Conservation (phyloP, 2,329 filamentous ascomycete species). For the Alternaria brassicae region DNA sequence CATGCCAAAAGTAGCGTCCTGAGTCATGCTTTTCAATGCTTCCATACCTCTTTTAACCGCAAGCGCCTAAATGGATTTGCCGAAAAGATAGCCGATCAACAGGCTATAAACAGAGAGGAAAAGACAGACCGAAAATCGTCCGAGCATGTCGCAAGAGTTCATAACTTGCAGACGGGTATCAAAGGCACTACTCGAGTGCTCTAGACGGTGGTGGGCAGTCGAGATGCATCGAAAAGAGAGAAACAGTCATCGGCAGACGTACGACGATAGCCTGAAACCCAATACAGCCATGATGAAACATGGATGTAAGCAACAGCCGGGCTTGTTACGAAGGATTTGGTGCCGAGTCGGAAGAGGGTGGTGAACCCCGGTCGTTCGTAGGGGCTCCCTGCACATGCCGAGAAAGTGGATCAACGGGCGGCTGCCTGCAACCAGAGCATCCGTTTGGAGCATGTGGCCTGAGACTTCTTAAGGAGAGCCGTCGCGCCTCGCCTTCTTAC, state of each 20-base stretch:
- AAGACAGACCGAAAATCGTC: constrained; percentile 3
- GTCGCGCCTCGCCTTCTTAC: constrained; percentile 50
- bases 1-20: neutral
- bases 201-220: neutral
- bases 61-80: constrained; percentile 6
- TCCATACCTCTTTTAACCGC: constrained; percentile 2
- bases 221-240: constrained; percentile 8
- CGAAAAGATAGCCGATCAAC: constrained; percentile 2
- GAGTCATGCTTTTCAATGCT: constrained; percentile 17
- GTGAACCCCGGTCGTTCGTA: constrained; percentile 42
- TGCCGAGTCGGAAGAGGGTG: constrained; percentile 37
- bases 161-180: constrained; percentile 30
- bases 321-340: constrained; percentile 28
- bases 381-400: constrained; percentile 44
- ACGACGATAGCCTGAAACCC: constrained; percentile 33
- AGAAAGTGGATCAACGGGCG: constrained; percentile 43
- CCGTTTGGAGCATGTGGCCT: constrained; percentile 28
- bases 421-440: constrained; percentile 36
- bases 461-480: constrained; percentile 47
- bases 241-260: constrained; percentile 10
- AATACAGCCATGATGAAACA: constrained; percentile 33
- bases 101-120: constrained; percentile 9
- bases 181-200: constrained; percentile 11
- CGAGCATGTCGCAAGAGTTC: constrained; percentile 21
- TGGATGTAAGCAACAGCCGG: constrained; percentile 24